Conservation (phyloP, 169 alveolate species). For the Plasmodium reichenowi region DNA sequence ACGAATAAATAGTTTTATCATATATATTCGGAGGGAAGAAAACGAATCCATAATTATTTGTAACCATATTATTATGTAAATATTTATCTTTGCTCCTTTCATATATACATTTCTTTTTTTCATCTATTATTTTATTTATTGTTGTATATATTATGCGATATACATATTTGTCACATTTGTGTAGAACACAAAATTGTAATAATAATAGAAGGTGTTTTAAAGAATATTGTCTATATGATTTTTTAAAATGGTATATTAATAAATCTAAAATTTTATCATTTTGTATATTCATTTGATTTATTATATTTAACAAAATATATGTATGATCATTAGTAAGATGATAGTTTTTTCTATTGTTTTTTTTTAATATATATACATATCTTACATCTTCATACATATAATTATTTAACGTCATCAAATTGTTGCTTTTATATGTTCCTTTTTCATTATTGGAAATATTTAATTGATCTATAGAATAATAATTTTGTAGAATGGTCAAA, state of each 20-base stretch:
- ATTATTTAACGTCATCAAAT: background rate
- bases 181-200: slow-evolving; percentile 34
- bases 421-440: background rate
- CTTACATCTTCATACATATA: too few relatives aligned
- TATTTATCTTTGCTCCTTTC: too few relatives aligned
- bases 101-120: background rate
- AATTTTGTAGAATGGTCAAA: slow-evolving; percentile 10
- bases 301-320: slow-evolving; percentile 26
- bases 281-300: slow-evolving; percentile 45
- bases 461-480: background rate
- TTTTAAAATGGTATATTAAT: slow-evolving; percentile 35
- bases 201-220: slow-evolving; percentile 21
- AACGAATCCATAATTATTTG: slow-evolving; percentile 41
- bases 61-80: background rate
- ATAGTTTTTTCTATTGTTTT: background rate
- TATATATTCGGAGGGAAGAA: slow-evolving; percentile 49
- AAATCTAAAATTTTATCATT: slow-evolving; percentile 15
- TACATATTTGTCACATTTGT: background rate
- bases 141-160: slow-evolving; percentile 7
- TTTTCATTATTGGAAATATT: background rate
- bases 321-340: slow-evolving; percentile 21
- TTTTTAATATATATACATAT: background rate
- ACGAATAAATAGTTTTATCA: slow-evolving; percentile 6
- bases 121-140: slow-evolving; percentile 8
- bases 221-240: slow-evolving; percentile 6